Conservation (phyloP, 2,329 filamentous ascomycete species). For the Trichoderma sp. region DNA sequence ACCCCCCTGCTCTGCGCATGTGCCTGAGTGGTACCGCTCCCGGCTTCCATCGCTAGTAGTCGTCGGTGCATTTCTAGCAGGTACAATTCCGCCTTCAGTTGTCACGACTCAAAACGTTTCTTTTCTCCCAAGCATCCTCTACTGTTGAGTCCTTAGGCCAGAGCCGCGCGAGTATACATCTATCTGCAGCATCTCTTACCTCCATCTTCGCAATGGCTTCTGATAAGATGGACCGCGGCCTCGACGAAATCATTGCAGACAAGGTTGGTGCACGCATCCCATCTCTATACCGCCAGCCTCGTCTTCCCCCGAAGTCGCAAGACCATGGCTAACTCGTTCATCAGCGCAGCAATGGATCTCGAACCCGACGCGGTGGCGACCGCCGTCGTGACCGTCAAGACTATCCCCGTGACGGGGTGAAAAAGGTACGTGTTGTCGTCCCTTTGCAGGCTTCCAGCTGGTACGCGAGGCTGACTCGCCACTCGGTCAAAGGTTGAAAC, state of each 20-base stretch:
- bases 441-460: background rate
- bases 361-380: conserved; percentile 36
- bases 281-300: conserved; percentile 1
- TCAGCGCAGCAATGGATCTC: conserved; percentile 37
- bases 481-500: conserved; percentile 26
- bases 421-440: conserved; percentile 65
- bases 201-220: conserved; percentile 32
- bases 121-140: background rate
- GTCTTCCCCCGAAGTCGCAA: background rate
- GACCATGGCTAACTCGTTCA: conserved; percentile 19
- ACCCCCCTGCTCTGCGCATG: background rate
- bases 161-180: background rate
- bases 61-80: conserved; percentile 1
- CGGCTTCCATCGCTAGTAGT: background rate
- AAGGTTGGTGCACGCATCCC: conserved; percentile 34
- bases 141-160: background rate
- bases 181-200: background rate
- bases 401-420: conserved; percentile 78
- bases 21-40: background rate
- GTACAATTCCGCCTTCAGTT: background rate
- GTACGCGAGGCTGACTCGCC: conserved; percentile 20
- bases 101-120: background rate
- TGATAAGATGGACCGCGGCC: conserved; percentile 52
- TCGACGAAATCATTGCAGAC: conserved; percentile 57
- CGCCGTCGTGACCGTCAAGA: conserved; percentile 39